Percentiles rank a stretch among this genome's conserved stretches.
Conservation (phyloP, 495 filamentous ascomycete species). For the Aspergillus asperescens region DNA sequence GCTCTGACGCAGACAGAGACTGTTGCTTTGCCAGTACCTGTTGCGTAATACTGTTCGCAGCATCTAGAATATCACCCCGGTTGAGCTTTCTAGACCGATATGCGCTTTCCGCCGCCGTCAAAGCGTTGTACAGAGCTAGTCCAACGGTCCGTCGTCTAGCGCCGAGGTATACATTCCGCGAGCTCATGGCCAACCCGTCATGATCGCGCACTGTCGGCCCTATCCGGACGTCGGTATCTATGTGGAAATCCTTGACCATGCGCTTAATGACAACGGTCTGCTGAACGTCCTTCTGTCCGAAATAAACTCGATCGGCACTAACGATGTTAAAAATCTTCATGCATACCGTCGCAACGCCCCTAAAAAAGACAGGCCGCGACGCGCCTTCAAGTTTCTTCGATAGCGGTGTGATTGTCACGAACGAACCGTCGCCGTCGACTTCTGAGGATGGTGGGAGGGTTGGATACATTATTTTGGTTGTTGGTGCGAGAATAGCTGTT, state of each 20-base stretch:
- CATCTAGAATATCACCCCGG: conserved; percentile 60
- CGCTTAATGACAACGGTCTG: conserved; percentile 86
- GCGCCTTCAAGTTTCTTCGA: conserved; percentile 74
- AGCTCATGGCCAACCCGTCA: conserved; percentile 91
- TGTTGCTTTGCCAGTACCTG: conserved; percentile 55
- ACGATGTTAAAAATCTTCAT: conserved; percentile 97
- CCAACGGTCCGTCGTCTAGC: conserved; percentile 64
- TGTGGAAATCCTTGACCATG: conserved; percentile 81
- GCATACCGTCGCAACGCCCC: conserved; percentile 92
- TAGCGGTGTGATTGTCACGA: conserved; percentile 88
- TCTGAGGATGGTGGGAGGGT: conserved; percentile 76
- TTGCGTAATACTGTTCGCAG: conserved; percentile 52
- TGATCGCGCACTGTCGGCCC: conserved; percentile 68
- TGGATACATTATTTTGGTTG: conserved; percentile 81
- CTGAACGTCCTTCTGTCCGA: conserved; percentile 97
- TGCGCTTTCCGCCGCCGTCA: conserved; percentile 63
- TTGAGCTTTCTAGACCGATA: conserved; percentile 54
- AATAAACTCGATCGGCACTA: conserved; percentile 82
- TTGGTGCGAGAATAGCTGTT: conserved; percentile 79
- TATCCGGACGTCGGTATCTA: conserved; percentile 71
- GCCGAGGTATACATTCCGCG: conserved; percentile 89
- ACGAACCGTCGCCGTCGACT: conserved; percentile 70
- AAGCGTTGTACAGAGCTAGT: conserved; percentile 59
- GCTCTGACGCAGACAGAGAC: conserved; percentile 51
- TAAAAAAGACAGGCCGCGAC: conserved; percentile 89